Evolutionary conservation across 2,329 filamentous ascomycete species (phyloP), one percentile per base, ranked within the genome.

Genomic region (Pseudogymnoascus sp.): DNA sequence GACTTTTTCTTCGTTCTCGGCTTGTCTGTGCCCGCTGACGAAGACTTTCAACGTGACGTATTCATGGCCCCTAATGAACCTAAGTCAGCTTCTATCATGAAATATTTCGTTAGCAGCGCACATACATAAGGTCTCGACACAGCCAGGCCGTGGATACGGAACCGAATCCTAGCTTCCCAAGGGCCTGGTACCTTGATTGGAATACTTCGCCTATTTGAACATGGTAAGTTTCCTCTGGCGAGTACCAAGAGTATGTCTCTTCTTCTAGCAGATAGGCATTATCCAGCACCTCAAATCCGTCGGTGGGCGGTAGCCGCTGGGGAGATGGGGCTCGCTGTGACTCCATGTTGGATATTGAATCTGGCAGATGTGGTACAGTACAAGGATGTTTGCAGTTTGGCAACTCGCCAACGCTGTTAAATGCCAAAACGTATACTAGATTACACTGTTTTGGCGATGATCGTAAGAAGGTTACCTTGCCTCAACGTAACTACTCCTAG

Each of bases 161-260:
- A n/a, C 66, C 67, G 59, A 60, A 68, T 12, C 68, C 67, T 15
- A 69, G 64, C 61, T 70, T 70, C 22, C 65, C 66, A 7, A 70
- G 25, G 8, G 68, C 68, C 60, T 67, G 67, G 47, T 69, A 70
- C 60, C 57, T 62, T 8, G 62, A 66, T 14, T 64, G 50, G 50
- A 69, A 66, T 30, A 66, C 61, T 41, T 69, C 65, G 8, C 67
- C 64, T 8, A 68, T 65, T 35, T 58, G 64, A 22, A 69, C 65
- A 30, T 66, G 68, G 59, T 68, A 70, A 57, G 64, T 68, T 47
- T 57, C 38, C 22, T 68, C 66, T 15, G 63, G 62, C 18, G 60
- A 57, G 43, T 70, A 70, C 41, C 64, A 63, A 12, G 65, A 59
- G 35, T 66, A 58, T 5, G 60, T 66, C 60, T 69, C 68, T 57